phyloP scores from a whole-genome alignment of 2,329 filamentous ascomycete species.

The Rhytidhysteron rufulum region DNA sequence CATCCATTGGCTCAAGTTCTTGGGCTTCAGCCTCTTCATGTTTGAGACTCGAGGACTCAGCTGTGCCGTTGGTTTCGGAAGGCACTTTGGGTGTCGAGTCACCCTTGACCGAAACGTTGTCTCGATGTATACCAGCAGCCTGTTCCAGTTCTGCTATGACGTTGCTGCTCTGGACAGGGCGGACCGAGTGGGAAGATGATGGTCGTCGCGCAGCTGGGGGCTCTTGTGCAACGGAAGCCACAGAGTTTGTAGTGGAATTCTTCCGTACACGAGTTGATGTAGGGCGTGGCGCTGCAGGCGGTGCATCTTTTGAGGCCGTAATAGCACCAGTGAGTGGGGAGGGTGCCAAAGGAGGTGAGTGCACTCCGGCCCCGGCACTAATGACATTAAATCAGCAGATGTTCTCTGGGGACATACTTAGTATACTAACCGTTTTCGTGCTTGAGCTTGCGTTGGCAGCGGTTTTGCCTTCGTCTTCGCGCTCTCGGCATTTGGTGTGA shows the following conservation, averaged over 20 bases:
- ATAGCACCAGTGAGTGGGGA: conserved; percentile 71
- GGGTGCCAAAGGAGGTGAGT: conserved; percentile 68
- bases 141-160: conserved; percentile 30
- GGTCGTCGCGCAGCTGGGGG: conserved; percentile 23
- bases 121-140: conserved; percentile 21
- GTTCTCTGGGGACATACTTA: too few relatives aligned
- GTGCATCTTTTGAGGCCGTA: conserved; percentile 52
- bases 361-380: conserved; percentile 43
- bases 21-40: conserved; percentile 48
- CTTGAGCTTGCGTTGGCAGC: conserved; percentile 60
- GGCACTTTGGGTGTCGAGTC: conserved; percentile 28
- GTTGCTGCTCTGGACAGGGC: conserved; percentile 19
- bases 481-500: conserved; percentile 57
- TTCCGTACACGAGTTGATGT: conserved; percentile 70
- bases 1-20: conserved; percentile 39
- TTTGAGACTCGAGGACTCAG: conserved; percentile 51
- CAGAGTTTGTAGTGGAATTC: conserved; percentile 53
- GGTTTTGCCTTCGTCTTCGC: conserved; percentile 70
- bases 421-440: conserved; percentile 69
- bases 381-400: too few relatives aligned
- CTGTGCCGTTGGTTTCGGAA: conserved; percentile 15
- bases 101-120: conserved; percentile 20
- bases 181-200: conserved; percentile 34
- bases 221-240: conserved; percentile 51
- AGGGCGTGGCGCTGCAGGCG: conserved; percentile 50